Evolutionary conservation across 306 rosid species (phyloP), one percentile per base, ranked within the genome.

Genomic region (Trichosanthes cucumerina): DNA sequence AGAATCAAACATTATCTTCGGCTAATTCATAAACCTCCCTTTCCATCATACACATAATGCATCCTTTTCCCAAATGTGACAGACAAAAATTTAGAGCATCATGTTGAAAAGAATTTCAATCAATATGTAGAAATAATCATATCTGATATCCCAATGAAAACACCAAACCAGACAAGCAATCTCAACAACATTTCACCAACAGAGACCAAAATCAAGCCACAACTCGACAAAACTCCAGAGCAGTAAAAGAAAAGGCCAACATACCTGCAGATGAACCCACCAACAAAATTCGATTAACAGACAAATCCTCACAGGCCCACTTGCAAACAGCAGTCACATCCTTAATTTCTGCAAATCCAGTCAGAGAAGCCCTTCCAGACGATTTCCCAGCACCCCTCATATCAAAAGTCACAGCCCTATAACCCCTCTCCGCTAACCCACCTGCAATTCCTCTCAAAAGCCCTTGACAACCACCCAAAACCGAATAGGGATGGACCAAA

Each of bases 181-280:
- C 34, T 38, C 50, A 16, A 3, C 33, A 18, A 69, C 9, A 21
- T 41, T 69, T 21, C 65, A 50, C 49, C 34, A 15, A 18, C 44
- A 36, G 44, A 26, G 28, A 50, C 59, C 39, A 74, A 74, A 72
- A 73, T 14, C 43, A 26, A 73, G 21, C 34, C 58, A 73, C 6
- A 50, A 23, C 52, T 36, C 9, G 16, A 50, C 4, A 52, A 21
- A 47, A 46, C 9, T n/a, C 53, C 10, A 14, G 2, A 9, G 18
- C 8, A 64, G 9, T 64, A 78, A 7, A 7, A 13, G 1, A 68
- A 39, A 41, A 74, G 4, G 78, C 31, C 3, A 23, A n/a, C 6
- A 39, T 87, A 96, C 98, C 98, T 83, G 99, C 99, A 28, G 99
- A 96, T 84, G 98, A 96, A 79, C 99, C 98, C 34, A 96, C 82